phyloP scores from a whole-genome alignment of 805 yeast species.

The Pichia rugopelliculosa region DNA sequence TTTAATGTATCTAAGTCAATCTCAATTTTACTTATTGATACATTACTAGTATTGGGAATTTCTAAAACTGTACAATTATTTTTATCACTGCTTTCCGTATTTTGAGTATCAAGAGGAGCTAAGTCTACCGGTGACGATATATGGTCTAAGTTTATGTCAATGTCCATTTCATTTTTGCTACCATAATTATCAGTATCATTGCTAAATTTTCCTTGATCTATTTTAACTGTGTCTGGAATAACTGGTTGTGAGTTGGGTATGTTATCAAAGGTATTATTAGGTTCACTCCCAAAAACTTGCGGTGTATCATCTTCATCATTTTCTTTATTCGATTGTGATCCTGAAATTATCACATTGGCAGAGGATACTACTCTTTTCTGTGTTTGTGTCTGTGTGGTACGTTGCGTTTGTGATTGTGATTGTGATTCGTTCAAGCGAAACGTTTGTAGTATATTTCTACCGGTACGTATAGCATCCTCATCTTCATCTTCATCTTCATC shows the following conservation, averaged over 20 bases:
- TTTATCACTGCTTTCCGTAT: neutral
- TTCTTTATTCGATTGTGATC: neutral
- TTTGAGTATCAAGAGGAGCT: neutral
- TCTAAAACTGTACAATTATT: slow-evolving; percentile 6
- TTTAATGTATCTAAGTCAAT: neutral
- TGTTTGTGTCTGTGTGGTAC: neutral
- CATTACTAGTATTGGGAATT: slow-evolving; percentile 14
- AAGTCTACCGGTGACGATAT: neutral
- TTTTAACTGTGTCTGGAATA: neutral
- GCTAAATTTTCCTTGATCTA: neutral
- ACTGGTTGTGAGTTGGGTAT: neutral
- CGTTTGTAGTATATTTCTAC: slow-evolving; percentile 3
- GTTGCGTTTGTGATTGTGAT: slow-evolving; percentile 2
- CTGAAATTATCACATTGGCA: neutral
- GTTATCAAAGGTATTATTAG: neutral
- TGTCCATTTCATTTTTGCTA: neutral
- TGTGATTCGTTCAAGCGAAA: slow-evolving; percentile 3
- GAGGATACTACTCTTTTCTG: neutral
- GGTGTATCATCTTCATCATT: neutral
- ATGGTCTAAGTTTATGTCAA: neutral
- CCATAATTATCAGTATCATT: neutral
- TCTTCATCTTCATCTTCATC: neutral
- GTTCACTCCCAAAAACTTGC: neutral
- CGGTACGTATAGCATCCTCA: slow-evolving; percentile 1
- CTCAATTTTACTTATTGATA: slow-evolving; percentile 5